A percentile compares a stretch with the other conserved stretches of the same genome.
Evolutionary conservation across 257 asterid genomes (phyloP).

Genomic region (Echites panduratus): DNA sequence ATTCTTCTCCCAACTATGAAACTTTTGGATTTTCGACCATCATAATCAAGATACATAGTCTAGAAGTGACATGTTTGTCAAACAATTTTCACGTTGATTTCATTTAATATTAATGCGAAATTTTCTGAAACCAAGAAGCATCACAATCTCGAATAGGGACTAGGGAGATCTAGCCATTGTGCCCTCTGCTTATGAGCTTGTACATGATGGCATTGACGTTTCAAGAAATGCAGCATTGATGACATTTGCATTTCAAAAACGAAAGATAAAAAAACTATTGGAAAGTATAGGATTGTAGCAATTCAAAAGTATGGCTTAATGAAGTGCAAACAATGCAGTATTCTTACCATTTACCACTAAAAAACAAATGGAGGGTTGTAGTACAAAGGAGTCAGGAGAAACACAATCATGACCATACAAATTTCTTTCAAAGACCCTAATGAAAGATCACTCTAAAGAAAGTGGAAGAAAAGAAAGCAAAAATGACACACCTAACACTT

Average conservation of each 20-base stretch:
- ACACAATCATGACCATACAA: constrained; percentile 2
- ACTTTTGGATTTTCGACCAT: too few species aligned
- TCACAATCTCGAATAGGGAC: not conserved
- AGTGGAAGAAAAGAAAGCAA: not conserved
- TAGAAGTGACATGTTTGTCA: too few species aligned
- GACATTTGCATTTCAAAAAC: not conserved
- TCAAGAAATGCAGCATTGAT: not conserved
- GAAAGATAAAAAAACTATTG: too few species aligned
- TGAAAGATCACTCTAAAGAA: not conserved
- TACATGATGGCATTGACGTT: not conserved
- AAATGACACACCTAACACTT: not conserved
- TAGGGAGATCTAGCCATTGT: not conserved
- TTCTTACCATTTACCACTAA: constrained; percentile 1
- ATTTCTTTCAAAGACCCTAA: not conserved
- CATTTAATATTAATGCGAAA: too few species aligned
- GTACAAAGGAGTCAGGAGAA: not conserved
- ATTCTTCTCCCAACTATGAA: too few species aligned
- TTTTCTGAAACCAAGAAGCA: too few species aligned
- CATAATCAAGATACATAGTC: too few species aligned
- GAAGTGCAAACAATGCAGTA: not conserved
- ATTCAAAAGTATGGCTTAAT: too few species aligned
- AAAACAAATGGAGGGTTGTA: constrained; percentile 1
- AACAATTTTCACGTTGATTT: too few species aligned
- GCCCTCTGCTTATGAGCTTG: not conserved
- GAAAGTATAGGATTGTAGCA: too few species aligned